Evolutionary conservation across 306 rosid species (phyloP), one percentile per base, ranked within the genome.

Genomic region (Vicia sativa): DNA sequence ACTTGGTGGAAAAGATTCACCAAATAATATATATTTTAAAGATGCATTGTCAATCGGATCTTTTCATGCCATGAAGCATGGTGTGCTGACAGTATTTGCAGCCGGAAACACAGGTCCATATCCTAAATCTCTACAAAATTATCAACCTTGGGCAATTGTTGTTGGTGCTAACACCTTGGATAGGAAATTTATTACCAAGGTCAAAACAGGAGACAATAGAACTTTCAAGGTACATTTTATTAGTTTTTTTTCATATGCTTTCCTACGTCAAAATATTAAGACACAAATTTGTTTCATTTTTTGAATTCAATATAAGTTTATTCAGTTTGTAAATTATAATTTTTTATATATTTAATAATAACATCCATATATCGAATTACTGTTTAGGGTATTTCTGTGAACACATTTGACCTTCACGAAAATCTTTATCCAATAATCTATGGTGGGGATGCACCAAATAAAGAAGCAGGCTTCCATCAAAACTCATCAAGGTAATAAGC

Each of bases 121-220:
- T 4, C 53, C 6, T 28, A 37, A 41, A 38, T 70, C 74, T 3
- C 4, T 85, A 2, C 0, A 0, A 0, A 85, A 74, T 53, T 35
- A 65, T 21, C 23, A 79, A 2, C 95, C 90, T 11, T 87, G 95
- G 90, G 15, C 68, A 11, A 41, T 73, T 64, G 15, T 64, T 41
- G 90, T 85, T 15, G 88, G 80, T 38, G 87, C 87, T 7, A 73
- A 73, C 69, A 82, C 83, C 28, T 54, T 62, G 1, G 83, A 82
- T 26, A 75, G 86, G 9, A 81, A 73, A 49, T 84, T 87, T 60
- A 46, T 70, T 21, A 74, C 87, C 3, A 64, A 46, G 14, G 79
- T 84, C 38, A 15, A 9, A 44, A 54, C 82, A 43, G 87, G 92
- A 19, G 25, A 87, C 68, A 73, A 76, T 10, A 41, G 38, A 11